phyloP scores from a whole-genome alignment of 192 early-diverging fungal genomes.

The Phlyctochytrium bullatum region DNA sequence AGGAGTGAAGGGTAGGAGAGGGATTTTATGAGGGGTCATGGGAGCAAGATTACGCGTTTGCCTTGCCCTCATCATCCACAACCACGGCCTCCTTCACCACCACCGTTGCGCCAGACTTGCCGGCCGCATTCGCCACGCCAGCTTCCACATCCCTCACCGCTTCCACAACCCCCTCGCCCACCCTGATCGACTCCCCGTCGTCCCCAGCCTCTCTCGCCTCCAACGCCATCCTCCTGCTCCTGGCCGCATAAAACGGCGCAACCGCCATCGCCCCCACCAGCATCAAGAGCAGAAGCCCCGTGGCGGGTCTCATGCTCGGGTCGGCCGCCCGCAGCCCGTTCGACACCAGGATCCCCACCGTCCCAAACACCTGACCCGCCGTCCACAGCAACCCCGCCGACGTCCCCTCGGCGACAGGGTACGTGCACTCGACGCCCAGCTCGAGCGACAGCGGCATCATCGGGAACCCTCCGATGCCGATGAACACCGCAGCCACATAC shows the following conservation, averaged over 20 bases:
- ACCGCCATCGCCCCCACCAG: not conserved
- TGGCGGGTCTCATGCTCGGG: not conserved
- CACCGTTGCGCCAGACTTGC: too few relatives aligned
- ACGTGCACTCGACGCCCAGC: slow-evolving; percentile 29
- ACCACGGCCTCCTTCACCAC: too few relatives aligned
- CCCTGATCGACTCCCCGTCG: too few relatives aligned
- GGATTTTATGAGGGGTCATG: too few relatives aligned
- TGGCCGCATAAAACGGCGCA: slow-evolving; percentile 19
- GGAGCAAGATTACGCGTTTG: too few relatives aligned
- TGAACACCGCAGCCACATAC: slow-evolving; percentile 11
- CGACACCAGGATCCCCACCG: slow-evolving; percentile 24
- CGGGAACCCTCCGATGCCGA: slow-evolving; percentile 29
- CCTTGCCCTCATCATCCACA: too few relatives aligned
- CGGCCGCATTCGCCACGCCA: too few relatives aligned
- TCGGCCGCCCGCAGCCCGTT: slow-evolving; percentile 21
- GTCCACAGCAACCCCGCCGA: slow-evolving; percentile 14
- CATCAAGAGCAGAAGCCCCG: not conserved
- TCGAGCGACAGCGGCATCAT: slow-evolving; percentile 22
- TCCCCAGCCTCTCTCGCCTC: not conserved
- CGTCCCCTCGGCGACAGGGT: slow-evolving; percentile 30
- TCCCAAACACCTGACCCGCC: slow-evolving; percentile 11
- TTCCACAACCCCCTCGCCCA: too few relatives aligned
- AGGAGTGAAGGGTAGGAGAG: too few relatives aligned
- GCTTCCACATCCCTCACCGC: too few relatives aligned
- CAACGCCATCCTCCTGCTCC: slow-evolving; percentile 10